A percentile compares a stretch with the other conserved stretches of the same genome.
These are phyloP conservation scores for Penicillium robsamsonii DNA, from an alignment of 495 filamentous ascomycete genomes.

Conservation along the genomic window DNA sequence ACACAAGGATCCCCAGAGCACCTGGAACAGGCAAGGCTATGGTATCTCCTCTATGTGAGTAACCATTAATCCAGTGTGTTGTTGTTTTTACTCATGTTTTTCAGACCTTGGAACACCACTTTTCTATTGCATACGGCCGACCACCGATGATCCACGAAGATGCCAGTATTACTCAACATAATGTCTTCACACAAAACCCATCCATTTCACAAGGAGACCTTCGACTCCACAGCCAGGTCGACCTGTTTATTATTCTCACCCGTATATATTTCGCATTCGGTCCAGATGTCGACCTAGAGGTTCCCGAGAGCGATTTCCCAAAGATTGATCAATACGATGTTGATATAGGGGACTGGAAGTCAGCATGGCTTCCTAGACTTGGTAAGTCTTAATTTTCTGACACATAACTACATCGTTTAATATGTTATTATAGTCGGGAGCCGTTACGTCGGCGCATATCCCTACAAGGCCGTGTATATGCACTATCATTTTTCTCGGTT, in stretches of 20 bases:
- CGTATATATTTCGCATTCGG: slow-evolving; percentile 57
- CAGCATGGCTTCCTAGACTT: slow-evolving; percentile 49
- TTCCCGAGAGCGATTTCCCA: slow-evolving; percentile 46
- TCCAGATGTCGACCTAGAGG: slow-evolving; percentile 54
- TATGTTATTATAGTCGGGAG: slow-evolving; percentile 36
- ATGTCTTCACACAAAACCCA: slow-evolving; percentile 45
- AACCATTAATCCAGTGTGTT: background rate
- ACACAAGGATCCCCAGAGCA: slow-evolving; percentile 46
- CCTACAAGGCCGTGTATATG: slow-evolving; percentile 51
- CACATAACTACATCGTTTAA: background rate
- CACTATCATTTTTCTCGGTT: slow-evolving; percentile 56
- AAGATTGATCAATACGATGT: slow-evolving; percentile 44
- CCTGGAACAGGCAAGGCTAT: slow-evolving; percentile 45
- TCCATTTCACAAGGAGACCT: slow-evolving; percentile 50
- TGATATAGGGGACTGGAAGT: slow-evolving; percentile 47
- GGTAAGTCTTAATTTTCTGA: slow-evolving; percentile 27
- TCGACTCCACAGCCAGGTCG: slow-evolving; percentile 56
- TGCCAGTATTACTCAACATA: slow-evolving; percentile 49
- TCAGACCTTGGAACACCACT: slow-evolving; percentile 55
- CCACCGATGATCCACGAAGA: slow-evolving; percentile 57
- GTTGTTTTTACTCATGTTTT: slow-evolving; percentile 17
- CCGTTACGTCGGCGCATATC: slow-evolving; percentile 52
- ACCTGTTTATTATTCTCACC: slow-evolving; percentile 57
- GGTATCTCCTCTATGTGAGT: slow-evolving; percentile 55
- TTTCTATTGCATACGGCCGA: slow-evolving; percentile 54